These are phyloP conservation scores for Tylopilus cervinicoccineus DNA, from an alignment of 768 basidiomycete genomes.

Conservation along the genomic window DNA sequence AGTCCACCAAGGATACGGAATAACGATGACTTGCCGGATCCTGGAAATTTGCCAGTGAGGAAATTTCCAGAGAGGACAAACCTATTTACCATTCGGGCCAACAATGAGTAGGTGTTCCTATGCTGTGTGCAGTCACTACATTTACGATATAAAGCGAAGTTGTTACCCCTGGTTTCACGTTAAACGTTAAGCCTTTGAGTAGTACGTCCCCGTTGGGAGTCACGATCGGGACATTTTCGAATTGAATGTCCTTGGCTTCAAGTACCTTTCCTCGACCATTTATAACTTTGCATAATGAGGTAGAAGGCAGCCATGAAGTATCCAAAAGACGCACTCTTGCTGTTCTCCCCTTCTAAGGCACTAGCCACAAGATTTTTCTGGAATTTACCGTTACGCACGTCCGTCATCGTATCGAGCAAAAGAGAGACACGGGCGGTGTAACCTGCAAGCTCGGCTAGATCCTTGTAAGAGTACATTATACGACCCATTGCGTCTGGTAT, in stretches of 20 bases:
- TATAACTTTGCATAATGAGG: slow-evolving; percentile 51
- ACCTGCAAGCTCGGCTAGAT: slow-evolving; percentile 91
- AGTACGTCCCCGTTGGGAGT: slow-evolving; percentile 95
- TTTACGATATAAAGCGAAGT: neutral
- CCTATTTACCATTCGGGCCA: slow-evolving; percentile 79
- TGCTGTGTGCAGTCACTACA: neutral
- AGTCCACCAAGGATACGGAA: slow-evolving; percentile 96
- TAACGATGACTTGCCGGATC: slow-evolving; percentile 85
- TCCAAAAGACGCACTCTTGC: slow-evolving; percentile 51
- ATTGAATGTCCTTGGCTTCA: slow-evolving; percentile 85
- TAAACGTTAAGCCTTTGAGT: slow-evolving; percentile 79
- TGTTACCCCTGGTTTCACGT: slow-evolving; percentile 77
- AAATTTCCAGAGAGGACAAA: neutral
- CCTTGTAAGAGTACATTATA: slow-evolving; percentile 97
- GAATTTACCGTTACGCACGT: slow-evolving; percentile 78
- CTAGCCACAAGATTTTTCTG: slow-evolving; percentile 84
- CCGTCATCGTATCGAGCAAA: slow-evolving; percentile 87
- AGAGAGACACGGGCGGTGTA: slow-evolving; percentile 90
- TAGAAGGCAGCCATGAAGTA: neutral
- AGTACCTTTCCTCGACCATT: slow-evolving; percentile 74
- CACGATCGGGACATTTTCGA: slow-evolving; percentile 91
- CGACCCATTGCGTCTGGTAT: slow-evolving; percentile 84
- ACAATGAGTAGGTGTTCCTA: slow-evolving; percentile 91
- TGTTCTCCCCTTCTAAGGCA: slow-evolving; percentile 68
- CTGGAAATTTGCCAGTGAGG: slow-evolving; percentile 31